Evolutionary conservation across 768 basidiomycete genomes (phyloP).

Genomic region (Strobilomyces confusus): DNA sequence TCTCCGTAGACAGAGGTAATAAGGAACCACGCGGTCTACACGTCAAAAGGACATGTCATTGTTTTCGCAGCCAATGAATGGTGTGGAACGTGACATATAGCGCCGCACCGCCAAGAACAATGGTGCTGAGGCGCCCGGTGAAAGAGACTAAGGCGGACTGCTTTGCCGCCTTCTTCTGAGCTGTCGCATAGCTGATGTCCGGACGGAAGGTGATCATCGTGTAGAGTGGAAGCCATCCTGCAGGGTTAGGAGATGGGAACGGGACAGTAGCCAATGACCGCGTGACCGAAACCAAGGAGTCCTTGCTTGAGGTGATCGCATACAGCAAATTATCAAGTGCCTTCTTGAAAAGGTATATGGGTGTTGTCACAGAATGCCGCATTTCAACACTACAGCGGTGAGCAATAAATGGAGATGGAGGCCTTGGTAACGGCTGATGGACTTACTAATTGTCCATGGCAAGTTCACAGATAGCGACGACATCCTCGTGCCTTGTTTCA

Average conservation of each 20-base stretch:
- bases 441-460: slow-evolving; percentile 98
- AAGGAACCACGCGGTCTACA: slow-evolving; percentile 31
- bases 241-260: slow-evolving; percentile 56
- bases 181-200: slow-evolving; percentile 87
- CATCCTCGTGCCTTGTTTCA: slow-evolving; percentile 77
- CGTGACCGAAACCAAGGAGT: slow-evolving; percentile 44
- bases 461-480: slow-evolving; percentile 85
- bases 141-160: slow-evolving; percentile 63
- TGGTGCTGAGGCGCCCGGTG: slow-evolving; percentile 47
- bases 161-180: slow-evolving; percentile 59
- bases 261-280: slow-evolving; percentile 46
- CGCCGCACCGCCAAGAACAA: slow-evolving; percentile 40
- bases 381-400: slow-evolving; percentile 72
- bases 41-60: slow-evolving; percentile 14
- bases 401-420: slow-evolving; percentile 19
- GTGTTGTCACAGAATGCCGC: slow-evolving; percentile 87
- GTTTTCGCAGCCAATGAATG: slow-evolving; percentile 20
- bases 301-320: slow-evolving; percentile 50
- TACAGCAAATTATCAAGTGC: slow-evolving; percentile 73
- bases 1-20: slow-evolving; percentile 22
- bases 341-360: slow-evolving; percentile 74
- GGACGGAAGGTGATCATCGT: slow-evolving; percentile 98
- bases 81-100: slow-evolving; percentile 30
- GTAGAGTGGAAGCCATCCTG: slow-evolving; percentile 90
- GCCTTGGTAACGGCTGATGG: slow-evolving; percentile 24